Evolutionary conservation across 495 filamentous ascomycete species (phyloP).

Genomic region (Aspergillus leporis): DNA sequence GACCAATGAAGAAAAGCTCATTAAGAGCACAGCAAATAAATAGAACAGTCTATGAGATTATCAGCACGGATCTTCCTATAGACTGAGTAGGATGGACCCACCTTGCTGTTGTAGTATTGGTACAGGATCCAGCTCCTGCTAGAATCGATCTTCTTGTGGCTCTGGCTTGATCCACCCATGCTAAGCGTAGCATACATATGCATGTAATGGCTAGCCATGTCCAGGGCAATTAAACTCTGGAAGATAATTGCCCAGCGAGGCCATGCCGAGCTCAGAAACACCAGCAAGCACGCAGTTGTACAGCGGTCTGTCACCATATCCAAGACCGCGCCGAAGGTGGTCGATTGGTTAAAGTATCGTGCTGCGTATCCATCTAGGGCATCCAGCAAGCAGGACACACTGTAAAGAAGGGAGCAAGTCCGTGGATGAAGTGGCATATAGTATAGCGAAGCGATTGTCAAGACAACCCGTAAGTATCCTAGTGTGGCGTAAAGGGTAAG

Average conservation of each 20-base stretch:
- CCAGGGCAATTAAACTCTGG: conserved; percentile 86
- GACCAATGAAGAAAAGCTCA: conserved; percentile 94
- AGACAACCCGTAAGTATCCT: conserved; percentile 88
- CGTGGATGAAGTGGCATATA: conserved; percentile 98
- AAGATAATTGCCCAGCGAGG: conserved; percentile 91
- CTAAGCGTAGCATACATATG: conserved; percentile 92
- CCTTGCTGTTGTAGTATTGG: conserved; percentile 95
- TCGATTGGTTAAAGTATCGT: conserved; percentile 83
- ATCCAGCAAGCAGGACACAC: conserved; percentile 88
- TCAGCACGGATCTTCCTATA: neutral
- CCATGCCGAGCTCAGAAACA: conserved; percentile 90
- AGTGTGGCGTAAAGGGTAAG: conserved; percentile 6
- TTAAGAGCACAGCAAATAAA: conserved; percentile 90
- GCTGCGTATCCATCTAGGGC: conserved; percentile 92
- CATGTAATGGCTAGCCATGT: conserved; percentile 95
- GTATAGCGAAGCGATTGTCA: conserved; percentile 90
- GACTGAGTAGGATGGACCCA: conserved; percentile 39
- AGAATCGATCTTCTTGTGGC: conserved; percentile 90
- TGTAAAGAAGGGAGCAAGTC: conserved; percentile 90
- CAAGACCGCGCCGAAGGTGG: conserved; percentile 90
- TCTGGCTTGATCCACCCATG: conserved; percentile 74
- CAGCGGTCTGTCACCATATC: conserved; percentile 98
- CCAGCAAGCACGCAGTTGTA: conserved; percentile 89
- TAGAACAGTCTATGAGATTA: conserved; percentile 68
- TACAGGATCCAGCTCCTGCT: conserved; percentile 72